Evolutionary conservation across 306 rosid species (phyloP), one percentile per base, ranked within the genome.

Genomic region (Castanospermum australe): DNA sequence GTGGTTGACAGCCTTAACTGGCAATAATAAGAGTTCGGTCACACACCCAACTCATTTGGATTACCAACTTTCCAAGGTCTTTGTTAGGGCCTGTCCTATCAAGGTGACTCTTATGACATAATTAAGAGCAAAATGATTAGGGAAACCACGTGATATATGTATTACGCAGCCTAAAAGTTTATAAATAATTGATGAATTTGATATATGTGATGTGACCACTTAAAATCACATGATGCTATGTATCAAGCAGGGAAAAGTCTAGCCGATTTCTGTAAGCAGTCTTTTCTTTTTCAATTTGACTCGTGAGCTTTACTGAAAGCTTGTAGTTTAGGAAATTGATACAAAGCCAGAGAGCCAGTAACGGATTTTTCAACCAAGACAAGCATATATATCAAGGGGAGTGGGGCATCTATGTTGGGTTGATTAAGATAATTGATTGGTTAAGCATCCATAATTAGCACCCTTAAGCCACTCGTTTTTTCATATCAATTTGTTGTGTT

Each of bases 361-460:
- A 55, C 50, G 85, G 88, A 81, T 72, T 85, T 20, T 85, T 85
- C 81, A 73, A n/a, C 81, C 2, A 85, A 60, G 85, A 85, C 88
- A 81, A 81, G 25, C 68, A 77, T 42, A 67, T 77, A 54, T 0
- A 73, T 41, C 50, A 2, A 56, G 44, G 50, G 64, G 22, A 33
- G 88, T 85, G 86, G 88, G 88, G 22, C 48, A 85, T 56, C 7
- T 8, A 60, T 81, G 88, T 85, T 85, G 62, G 75, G 71, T 81
- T 81, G 73, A 85, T 81, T 66, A 77, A 56, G 55, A 84, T 78
- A 35, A 74, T 72, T 81, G 88, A 85, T 81, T 73, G 68, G 72
- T 71, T 76, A 64, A 84, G 69, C 83, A 76, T 77, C 82, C 82
- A 66, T 55, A 81, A 71, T 77, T 80, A 76, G 11, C 18, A 80